A percentile compares a stretch with the other conserved stretches of the same genome.
Conservation (phyloP, 2,329 filamentous ascomycete species). For the Claviceps sp. region DNA sequence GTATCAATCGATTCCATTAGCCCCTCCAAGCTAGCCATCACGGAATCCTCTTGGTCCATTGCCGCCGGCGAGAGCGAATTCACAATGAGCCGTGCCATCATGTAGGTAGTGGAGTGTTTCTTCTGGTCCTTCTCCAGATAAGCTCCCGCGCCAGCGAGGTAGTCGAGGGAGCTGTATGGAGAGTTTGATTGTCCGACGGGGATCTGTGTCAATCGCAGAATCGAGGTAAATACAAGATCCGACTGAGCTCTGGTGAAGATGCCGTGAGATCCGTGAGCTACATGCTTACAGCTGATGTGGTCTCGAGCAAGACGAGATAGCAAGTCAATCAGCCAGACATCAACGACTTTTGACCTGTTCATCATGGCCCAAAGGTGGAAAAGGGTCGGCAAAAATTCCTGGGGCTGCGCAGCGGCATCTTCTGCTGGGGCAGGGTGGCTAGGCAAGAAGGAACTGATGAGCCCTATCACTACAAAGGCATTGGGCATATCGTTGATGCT, state of each 20-base stretch:
- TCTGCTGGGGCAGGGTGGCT: constrained; percentile 64
- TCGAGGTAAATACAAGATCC: constrained; percentile 80
- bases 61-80: constrained; percentile 84
- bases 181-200: constrained; percentile 93
- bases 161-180: constrained; percentile 76
- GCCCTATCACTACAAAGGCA: constrained; percentile 81
- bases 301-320: constrained; percentile 80
- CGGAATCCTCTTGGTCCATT: constrained; percentile 61
- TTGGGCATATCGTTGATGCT: constrained; percentile 86
- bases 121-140: constrained; percentile 87
- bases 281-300: constrained; percentile 58
- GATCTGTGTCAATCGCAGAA: constrained; percentile 82
- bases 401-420: constrained; percentile 65
- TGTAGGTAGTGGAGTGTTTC: constrained; percentile 83
- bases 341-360: constrained; percentile 75
- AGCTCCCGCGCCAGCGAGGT: constrained; percentile 67
- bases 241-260: constrained; percentile 90
- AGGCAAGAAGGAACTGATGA: constrained; percentile 78
- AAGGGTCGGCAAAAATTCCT: constrained; percentile 80
- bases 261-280: constrained; percentile 74
- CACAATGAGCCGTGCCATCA: constrained; percentile 84
- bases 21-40: constrained; percentile 75
- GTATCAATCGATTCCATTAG: constrained; percentile 92
- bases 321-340: constrained; percentile 78
- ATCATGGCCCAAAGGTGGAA: constrained; percentile 96